Evolutionary conservation across 768 basidiomycete species (phyloP), one percentile per base, ranked within the genome.

Genomic region (Tricholoma hemisulphureum): DNA sequence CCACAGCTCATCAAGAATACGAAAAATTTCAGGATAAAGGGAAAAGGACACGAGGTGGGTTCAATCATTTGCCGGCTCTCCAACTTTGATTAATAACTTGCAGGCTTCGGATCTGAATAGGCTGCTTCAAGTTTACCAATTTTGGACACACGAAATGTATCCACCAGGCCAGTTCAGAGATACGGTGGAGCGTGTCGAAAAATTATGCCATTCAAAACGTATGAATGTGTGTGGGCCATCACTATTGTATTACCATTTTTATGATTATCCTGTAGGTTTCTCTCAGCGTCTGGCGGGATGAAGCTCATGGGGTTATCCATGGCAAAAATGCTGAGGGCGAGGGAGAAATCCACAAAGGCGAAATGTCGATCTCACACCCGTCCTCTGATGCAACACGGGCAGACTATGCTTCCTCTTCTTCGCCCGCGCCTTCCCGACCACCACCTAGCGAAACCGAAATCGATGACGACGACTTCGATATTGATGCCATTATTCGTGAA

Each of bases 91-190:
- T 34, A 55, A 49, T 28, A 52, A 24, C n/a, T 43, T 11, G 1
- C 55, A 98, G 95, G 79, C 78, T n/a, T 71, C 82, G 51, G 95
- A 99, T 71, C 81, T 99, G 35, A 84, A 84, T 61, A 79, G 89
- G 35, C 74, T 98, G 13, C 76, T 98, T 55, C 84, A 87, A 60
- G 75, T 90, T 32, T 98, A 98, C 69, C 93, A 95, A 66, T 90
- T 94, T 65, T 99, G 97, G 97, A 83, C 93, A 3, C 97, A 98
- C 74, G 83, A 82, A 64, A 79, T 99, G 79, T 95, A 89, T 68
- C 97, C 97, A 4, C 93, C 89, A 66, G 87, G 84, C 4, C 86
- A 88, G 37, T 97, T 98, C 70, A 79, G 80, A 45, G 95, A 97
- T 66, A 96, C 94, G 0, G 85, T 96, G 5, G 75, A 84, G 29